A percentile compares a stretch with the other conserved stretches of the same genome.
phyloP scores from a whole-genome alignment of 2,329 filamentous ascomycete genomes.

The Blastomyces percursus region DNA sequence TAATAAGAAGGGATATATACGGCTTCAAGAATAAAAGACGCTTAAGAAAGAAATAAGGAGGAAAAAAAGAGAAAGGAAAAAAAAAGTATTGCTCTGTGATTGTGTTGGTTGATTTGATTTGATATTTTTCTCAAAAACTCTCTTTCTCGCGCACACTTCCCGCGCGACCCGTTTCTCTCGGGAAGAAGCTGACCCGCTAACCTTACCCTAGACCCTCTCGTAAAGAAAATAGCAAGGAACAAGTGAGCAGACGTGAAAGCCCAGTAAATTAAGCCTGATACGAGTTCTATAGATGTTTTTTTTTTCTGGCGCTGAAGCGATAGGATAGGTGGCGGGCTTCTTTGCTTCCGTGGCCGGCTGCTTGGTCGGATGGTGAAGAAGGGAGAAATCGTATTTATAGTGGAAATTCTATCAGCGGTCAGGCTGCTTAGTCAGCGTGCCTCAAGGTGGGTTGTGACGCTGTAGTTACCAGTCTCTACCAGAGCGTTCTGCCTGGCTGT shows the following conservation, averaged over 20 bases:
- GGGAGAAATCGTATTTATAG: conserved; percentile 16
- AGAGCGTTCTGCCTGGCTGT: no score
- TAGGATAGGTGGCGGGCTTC: conserved; percentile 1
- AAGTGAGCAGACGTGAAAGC: neutral
- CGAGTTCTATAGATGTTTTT: conserved; percentile 2
- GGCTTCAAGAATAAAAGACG: neutral
- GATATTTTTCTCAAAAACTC: neutral
- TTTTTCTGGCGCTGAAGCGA: conserved; percentile 5
- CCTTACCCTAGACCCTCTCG: neutral
- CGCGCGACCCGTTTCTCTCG: no score
- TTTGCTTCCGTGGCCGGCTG: conserved; percentile 3
- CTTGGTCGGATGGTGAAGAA: conserved; percentile 12
- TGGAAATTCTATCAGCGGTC: conserved; percentile 11
- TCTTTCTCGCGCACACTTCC: no score
- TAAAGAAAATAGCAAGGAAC: neutral
- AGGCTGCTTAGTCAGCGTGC: conserved; percentile 12
- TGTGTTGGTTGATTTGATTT: neutral
- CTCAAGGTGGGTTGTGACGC: no score
- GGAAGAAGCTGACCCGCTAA: neutral
- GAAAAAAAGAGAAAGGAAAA: no score
- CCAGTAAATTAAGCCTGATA: conserved; percentile 3
- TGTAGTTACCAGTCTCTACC: no score
- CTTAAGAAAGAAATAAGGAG: no score
- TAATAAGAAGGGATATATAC: neutral
- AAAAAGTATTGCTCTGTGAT: neutral